Evolutionary conservation across 345 rosid genomes (phyloP).

Genomic region (Corymbia maculata): DNA sequence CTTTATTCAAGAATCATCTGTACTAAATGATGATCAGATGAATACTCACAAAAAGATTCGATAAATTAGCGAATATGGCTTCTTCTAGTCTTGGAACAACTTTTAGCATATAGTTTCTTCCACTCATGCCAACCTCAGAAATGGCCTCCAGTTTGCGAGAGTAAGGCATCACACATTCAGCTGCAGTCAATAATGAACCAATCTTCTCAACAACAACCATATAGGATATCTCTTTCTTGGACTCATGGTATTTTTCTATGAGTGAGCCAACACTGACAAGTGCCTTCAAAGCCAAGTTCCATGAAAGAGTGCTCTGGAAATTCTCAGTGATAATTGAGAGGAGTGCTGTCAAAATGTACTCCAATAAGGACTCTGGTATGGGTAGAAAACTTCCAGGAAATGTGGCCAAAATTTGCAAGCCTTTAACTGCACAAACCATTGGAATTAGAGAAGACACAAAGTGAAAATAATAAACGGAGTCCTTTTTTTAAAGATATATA

Average conservation of each 20-base stretch:
- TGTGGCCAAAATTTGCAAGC: slow-evolving; percentile 64
- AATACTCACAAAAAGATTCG: slow-evolving; percentile 53
- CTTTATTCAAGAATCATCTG: not conserved
- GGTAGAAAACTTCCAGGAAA: slow-evolving; percentile 39
- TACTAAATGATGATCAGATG: not conserved
- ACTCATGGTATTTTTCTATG: slow-evolving; percentile 36
- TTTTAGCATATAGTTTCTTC: slow-evolving; percentile 44
- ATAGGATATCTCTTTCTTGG: slow-evolving; percentile 48
- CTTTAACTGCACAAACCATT: slow-evolving; percentile 55
- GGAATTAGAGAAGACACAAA: not conserved
- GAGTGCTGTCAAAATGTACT: slow-evolving; percentile 46
- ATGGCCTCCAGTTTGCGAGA: slow-evolving; percentile 51
- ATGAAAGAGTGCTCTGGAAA: slow-evolving; percentile 26
- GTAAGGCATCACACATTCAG: slow-evolving; percentile 38
- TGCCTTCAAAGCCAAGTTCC: slow-evolving; percentile 72
- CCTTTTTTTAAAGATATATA: not conserved
- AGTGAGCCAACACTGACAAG: slow-evolving; percentile 60
- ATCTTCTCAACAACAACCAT: slow-evolving; percentile 47
- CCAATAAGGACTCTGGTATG: slow-evolving; percentile 45
- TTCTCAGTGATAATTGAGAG: slow-evolving; percentile 38
- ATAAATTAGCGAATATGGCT: slow-evolving; percentile 40
- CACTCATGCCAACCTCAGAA: slow-evolving; percentile 50
- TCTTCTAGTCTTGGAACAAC: slow-evolving; percentile 53
- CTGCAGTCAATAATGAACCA: slow-evolving; percentile 32
- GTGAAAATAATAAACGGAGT: not conserved